Evolutionary conservation across 2,329 filamentous ascomycete genomes (phyloP).

Genomic region (Phialemoniopsis sp.): DNA sequence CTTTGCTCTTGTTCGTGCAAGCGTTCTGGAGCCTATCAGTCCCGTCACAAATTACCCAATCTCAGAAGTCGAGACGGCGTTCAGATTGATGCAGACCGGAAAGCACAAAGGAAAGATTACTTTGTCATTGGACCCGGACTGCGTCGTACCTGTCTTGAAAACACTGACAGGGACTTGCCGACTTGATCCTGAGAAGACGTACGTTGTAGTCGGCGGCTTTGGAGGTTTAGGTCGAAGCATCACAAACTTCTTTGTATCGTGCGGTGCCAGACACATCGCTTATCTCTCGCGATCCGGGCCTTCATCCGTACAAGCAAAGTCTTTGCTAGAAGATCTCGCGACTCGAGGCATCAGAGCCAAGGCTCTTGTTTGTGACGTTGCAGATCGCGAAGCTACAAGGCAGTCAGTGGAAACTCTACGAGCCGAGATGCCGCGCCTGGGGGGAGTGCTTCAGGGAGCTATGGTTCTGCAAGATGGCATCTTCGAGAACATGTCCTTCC

Average conservation of each 20-base stretch:
- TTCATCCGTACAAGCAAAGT: too few relatives aligned
- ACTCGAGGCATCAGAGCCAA: not conserved
- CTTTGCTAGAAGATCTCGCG: not conserved
- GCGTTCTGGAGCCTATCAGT: not conserved
- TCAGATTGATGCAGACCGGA: conserved; percentile 29
- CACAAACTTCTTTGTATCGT: conserved; percentile 39
- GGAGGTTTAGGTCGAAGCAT: conserved; percentile 54
- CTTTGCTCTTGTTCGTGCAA: not conserved
- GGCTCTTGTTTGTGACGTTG: not conserved
- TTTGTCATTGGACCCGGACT: too few relatives aligned
- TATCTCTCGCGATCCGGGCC: conserved; percentile 48
- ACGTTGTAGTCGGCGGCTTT: conserved; percentile 53
- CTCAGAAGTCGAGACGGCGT: conserved; percentile 13
- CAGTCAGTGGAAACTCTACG: not conserved
- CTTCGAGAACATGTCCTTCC: conserved; percentile 10
- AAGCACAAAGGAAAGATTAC: conserved; percentile 34
- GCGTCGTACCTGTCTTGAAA: too few relatives aligned
- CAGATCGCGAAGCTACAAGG: not conserved
- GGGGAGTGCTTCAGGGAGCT: not conserved
- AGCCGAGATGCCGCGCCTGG: too few relatives aligned
- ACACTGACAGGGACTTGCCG: too few relatives aligned
- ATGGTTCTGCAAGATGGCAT: conserved; percentile 1
- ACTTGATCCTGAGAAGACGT: too few relatives aligned
- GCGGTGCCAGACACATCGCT: conserved; percentile 47
- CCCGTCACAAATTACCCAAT: conserved; percentile 4